These are phyloP conservation scores for Brasilioporus rufonigricans DNA, from an alignment of 768 basidiomycete genomes.

Conservation along the genomic window DNA sequence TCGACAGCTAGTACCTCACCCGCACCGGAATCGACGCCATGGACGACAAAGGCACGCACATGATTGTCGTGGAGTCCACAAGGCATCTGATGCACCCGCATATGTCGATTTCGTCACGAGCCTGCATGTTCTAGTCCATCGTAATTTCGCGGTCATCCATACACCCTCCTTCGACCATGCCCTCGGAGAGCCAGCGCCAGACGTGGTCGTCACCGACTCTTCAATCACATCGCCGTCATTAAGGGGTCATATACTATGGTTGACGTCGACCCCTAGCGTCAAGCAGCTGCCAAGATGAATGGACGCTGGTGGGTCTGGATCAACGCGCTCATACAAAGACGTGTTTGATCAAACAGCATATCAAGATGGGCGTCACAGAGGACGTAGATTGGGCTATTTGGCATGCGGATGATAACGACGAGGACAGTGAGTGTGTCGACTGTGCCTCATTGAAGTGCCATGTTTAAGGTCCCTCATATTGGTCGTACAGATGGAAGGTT, in stretches of 20 bases:
- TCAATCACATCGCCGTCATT: constrained; percentile 32
- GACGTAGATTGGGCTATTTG: constrained; percentile 60
- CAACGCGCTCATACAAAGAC: too few relatives aligned
- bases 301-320: constrained; percentile 76
- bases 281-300: constrained; percentile 65
- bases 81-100: constrained; percentile 79
- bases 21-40: constrained; percentile 61
- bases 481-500: constrained; percentile 43
- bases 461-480: too few relatives aligned
- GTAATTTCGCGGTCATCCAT: constrained; percentile 35
- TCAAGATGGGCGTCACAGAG: constrained; percentile 71
- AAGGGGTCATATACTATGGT: constrained; percentile 90
- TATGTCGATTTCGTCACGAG: constrained; percentile 67
- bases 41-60: constrained; percentile 76
- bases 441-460: not conserved
- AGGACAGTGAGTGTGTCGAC: constrained; percentile 55
- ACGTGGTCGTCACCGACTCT: not conserved
- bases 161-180: constrained; percentile 5
- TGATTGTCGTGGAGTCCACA: constrained; percentile 79
- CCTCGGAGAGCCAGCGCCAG: not conserved
- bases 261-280: constrained; percentile 65
- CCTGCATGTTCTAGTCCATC: constrained; percentile 37
- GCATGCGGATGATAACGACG: constrained; percentile 74
- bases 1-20: too few relatives aligned
- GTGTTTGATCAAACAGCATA: constrained; percentile 69